Percentiles rank a stretch among this genome's conserved stretches.
phyloP scores from a whole-genome alignment of 805 yeast genomes.

The Kluyveromyces dobzhanskii region DNA sequence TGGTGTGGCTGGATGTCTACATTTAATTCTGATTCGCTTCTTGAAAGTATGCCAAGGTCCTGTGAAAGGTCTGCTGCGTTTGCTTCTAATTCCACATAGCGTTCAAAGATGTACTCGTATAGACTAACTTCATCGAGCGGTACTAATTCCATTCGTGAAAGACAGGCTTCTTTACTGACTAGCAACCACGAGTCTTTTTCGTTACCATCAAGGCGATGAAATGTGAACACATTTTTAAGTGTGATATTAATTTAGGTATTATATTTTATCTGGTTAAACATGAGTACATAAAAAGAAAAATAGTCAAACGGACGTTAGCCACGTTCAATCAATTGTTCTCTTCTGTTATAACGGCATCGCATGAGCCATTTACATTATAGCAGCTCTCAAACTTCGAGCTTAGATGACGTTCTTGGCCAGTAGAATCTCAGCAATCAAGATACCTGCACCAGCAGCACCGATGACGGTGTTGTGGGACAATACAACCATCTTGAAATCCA shows the following conservation, averaged over 20 bases:
- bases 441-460: slow-evolving; percentile 99
- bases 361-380: no score
- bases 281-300: no score
- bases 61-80: slow-evolving; percentile 18
- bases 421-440: slow-evolving; percentile 87
- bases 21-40: slow-evolving; percentile 7
- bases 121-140: slow-evolving; percentile 16
- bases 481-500: slow-evolving; percentile 95
- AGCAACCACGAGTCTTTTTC: no score
- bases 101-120: slow-evolving; percentile 27
- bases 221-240: no score
- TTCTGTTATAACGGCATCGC: no score
- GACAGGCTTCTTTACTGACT: background rate
- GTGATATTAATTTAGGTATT: no score
- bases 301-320: no score
- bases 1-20: slow-evolving; percentile 21
- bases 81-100: slow-evolving; percentile 21
- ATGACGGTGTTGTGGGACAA: slow-evolving; percentile 93
- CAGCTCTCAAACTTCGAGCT: no score
- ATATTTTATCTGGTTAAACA: no score
- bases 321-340: no score
- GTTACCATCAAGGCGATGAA: no score
- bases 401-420: slow-evolving; percentile 68
- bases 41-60: slow-evolving; percentile 27
- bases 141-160: slow-evolving; percentile 2